phyloP scores from a whole-genome alignment of 225 moss, liverwort and hornwort genomes.

The Sphagnum tenellum region DNA sequence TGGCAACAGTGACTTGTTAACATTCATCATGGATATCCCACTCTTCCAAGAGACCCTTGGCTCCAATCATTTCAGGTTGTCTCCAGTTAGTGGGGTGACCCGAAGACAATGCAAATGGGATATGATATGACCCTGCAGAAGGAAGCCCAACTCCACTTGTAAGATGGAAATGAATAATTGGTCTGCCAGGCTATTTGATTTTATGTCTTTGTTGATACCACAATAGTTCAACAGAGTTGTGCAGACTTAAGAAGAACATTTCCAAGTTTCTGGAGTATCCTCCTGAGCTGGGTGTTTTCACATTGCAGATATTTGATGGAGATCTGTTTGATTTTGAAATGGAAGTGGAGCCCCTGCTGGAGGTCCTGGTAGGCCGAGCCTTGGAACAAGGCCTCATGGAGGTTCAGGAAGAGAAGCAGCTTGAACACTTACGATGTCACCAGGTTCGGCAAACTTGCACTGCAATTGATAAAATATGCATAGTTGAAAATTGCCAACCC shows the following conservation, averaged over 20 bases:
- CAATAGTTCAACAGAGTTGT: too few relatives aligned
- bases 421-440: slow-evolving; percentile 68
- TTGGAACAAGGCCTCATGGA: slow-evolving; percentile 95
- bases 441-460: slow-evolving; percentile 30
- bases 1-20: too few relatives aligned
- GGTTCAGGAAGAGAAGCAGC: slow-evolving; percentile 87
- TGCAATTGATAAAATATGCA: not conserved
- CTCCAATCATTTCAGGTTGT: too few relatives aligned
- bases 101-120: too few relatives aligned
- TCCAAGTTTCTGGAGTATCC: not conserved
- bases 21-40: too few relatives aligned
- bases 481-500: not conserved
- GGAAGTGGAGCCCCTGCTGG: slow-evolving; percentile 80
- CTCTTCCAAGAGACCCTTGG: too few relatives aligned
- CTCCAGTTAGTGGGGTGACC: too few relatives aligned
- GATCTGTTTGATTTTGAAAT: slow-evolving; percentile 92
- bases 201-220: too few relatives aligned
- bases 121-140: too few relatives aligned
- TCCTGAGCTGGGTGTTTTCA: not conserved
- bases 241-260: not conserved
- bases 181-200: too few relatives aligned
- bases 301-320: slow-evolving; percentile 64
- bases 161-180: too few relatives aligned
- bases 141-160: too few relatives aligned
- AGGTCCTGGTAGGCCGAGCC: slow-evolving; percentile 56